Percentiles rank a stretch among this genome's conserved stretches.
phyloP scores from a whole-genome alignment of 352 stramenopile species.

The Hyaloperonospora brassicae region DNA sequence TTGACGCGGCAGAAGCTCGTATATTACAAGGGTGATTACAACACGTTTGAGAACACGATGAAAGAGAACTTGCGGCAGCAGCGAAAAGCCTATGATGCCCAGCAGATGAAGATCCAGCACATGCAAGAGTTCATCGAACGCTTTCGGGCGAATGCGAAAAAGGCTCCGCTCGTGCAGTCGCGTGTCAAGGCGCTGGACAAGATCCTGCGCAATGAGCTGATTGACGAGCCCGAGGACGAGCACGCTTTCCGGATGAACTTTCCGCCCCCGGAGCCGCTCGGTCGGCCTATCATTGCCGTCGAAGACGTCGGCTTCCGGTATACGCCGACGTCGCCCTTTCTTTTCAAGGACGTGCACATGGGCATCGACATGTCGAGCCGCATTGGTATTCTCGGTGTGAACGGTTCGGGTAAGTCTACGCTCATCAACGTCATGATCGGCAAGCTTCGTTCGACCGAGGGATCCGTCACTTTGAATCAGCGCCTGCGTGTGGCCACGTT shows the following conservation, averaged over 20 bases:
- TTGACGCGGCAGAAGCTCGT: slow-evolving; percentile 88
- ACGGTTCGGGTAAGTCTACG: slow-evolving; percentile 92
- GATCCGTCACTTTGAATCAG: slow-evolving; percentile 86
- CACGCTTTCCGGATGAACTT: slow-evolving; percentile 93
- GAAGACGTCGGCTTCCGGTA: slow-evolving; percentile 85
- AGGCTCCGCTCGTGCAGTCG: slow-evolving; percentile 93
- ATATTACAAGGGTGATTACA: slow-evolving; percentile 94
- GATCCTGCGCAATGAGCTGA: slow-evolving; percentile 78
- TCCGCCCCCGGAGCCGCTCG: slow-evolving; percentile 90
- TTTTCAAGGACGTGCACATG: slow-evolving; percentile 92
- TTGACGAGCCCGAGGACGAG: slow-evolving; percentile 91
- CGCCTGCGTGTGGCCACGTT: slow-evolving; percentile 93
- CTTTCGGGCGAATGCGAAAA: slow-evolving; percentile 93
- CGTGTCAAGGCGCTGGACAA: slow-evolving; percentile 92
- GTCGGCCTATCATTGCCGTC: slow-evolving; percentile 92
- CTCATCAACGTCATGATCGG: slow-evolving; percentile 96
- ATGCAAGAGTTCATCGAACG: slow-evolving; percentile 98
- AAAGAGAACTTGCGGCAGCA: slow-evolving; percentile 92
- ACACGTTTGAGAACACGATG: slow-evolving; percentile 92
- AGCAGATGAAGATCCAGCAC: slow-evolving; percentile 88
- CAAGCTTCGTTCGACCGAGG: slow-evolving; percentile 82
- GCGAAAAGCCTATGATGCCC: slow-evolving; percentile 82
- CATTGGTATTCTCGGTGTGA: slow-evolving; percentile 90
- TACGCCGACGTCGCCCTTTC: slow-evolving; percentile 38
- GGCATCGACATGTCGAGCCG: slow-evolving; percentile 92